phyloP scores from a whole-genome alignment of 495 filamentous ascomycete genomes.

The Schizothecium vesticola region DNA sequence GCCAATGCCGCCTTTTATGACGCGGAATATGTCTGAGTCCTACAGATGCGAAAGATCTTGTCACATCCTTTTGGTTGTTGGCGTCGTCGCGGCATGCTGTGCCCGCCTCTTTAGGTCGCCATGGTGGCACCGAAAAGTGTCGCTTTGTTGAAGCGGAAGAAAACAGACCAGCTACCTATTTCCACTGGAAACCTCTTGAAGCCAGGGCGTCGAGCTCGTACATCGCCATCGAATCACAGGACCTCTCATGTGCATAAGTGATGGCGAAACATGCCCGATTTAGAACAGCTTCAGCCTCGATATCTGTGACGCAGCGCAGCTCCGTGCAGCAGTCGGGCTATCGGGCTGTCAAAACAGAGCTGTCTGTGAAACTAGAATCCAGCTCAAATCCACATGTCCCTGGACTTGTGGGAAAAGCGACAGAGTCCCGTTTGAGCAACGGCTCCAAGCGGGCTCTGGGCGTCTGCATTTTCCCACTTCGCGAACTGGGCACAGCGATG shows the following conservation, averaged over 20 bases:
- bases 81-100: background rate
- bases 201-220: background rate
- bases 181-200: background rate
- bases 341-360: too few species aligned
- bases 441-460: background rate
- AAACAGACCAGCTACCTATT: too few species aligned
- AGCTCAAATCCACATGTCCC: background rate
- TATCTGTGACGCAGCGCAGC: background rate
- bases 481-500: too few species aligned
- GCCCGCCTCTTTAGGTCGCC: background rate
- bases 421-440: background rate
- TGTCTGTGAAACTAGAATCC: background rate
- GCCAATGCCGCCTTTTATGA: slow-evolving; percentile 25
- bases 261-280: background rate
- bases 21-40: slow-evolving; percentile 18
- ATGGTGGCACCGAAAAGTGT: background rate
- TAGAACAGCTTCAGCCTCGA: background rate
- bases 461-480: too few species aligned
- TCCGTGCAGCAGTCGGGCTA: background rate
- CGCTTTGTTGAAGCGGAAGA: background rate
- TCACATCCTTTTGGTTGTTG: too few species aligned
- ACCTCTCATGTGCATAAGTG: too few species aligned
- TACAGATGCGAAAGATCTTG: too few species aligned
- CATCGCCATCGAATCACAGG: background rate
- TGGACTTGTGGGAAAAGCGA: too few species aligned